phyloP scores from a whole-genome alignment of 306 rosid genomes.

The Fragaria vesca region DNA sequence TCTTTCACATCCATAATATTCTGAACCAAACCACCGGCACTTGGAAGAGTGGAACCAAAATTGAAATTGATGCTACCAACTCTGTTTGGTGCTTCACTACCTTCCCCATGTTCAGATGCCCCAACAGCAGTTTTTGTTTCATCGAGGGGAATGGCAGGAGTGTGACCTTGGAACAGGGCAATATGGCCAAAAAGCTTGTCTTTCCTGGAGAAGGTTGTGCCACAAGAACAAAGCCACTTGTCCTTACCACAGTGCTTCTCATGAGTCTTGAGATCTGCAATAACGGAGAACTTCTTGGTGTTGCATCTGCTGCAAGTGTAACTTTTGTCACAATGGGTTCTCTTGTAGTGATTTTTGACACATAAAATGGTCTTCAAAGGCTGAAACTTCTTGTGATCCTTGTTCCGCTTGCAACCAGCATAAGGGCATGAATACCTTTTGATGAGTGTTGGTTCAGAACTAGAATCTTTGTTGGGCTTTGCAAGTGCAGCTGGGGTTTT shows the following conservation, averaged over 20 bases:
- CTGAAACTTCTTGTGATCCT: constrained; percentile 89
- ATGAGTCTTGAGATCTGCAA: constrained; percentile 97
- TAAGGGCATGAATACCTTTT: constrained; percentile 98
- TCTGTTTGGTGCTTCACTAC: constrained; percentile 41
- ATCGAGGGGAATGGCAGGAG: constrained; percentile 87
- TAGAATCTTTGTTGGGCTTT: constrained; percentile 70
- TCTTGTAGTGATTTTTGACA: constrained; percentile 97
- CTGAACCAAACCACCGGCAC: constrained; percentile 42
- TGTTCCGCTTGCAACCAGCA: constrained; percentile 93
- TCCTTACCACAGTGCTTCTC: constrained; percentile 99
- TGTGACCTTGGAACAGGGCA: constrained; percentile 96
- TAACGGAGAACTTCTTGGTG: constrained; percentile 89
- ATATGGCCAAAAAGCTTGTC: constrained; percentile 99
- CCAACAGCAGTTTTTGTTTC: constrained; percentile 48
- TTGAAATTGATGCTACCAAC: constrained; percentile 53
- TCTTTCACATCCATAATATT: constrained; percentile 54
- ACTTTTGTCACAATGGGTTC: constrained; percentile 99
- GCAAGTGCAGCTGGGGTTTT: constrained; percentile 99
- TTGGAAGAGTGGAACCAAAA: constrained; percentile 51
- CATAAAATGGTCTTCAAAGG: constrained; percentile 94
- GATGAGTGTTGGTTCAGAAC: constrained; percentile 60
- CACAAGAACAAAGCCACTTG: constrained; percentile 98
- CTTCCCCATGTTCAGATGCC: constrained; percentile 39
- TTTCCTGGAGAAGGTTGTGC: constrained; percentile 99
- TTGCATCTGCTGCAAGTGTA: constrained; percentile 93